These are phyloP conservation scores for Metschnikowia kunwiensis DNA, from an alignment of 805 yeast species.

Conservation along the genomic window DNA sequence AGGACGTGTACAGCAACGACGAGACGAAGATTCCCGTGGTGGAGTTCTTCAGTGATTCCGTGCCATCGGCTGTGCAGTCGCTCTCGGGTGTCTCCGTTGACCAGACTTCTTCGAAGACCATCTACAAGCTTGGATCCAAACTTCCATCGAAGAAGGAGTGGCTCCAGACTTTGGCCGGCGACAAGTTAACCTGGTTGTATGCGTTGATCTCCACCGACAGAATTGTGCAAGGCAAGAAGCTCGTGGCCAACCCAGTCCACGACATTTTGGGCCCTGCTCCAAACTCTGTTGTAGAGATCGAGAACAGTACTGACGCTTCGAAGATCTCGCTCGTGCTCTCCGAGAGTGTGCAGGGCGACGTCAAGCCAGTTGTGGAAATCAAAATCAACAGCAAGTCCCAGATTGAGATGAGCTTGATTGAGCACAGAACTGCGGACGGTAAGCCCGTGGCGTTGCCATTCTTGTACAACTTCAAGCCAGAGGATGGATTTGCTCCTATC, in stretches of 20 bases:
- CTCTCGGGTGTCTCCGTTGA: constrained; percentile 37
- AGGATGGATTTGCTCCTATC: constrained; percentile 94
- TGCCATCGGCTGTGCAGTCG: constrained; percentile 34
- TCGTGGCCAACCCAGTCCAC: constrained; percentile 73
- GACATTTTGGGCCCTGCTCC: constrained; percentile 74
- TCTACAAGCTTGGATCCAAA: constrained; percentile 38
- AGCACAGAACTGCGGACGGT: constrained; percentile 80
- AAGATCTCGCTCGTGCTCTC: constrained; percentile 61
- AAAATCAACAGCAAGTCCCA: constrained; percentile 46
- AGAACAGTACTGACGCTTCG: constrained; percentile 44
- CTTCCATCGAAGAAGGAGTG: constrained; percentile 47
- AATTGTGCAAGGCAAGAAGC: constrained; percentile 82
- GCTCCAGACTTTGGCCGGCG: constrained; percentile 82
- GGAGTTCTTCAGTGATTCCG: constrained; percentile 80
- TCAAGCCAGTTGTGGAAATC: constrained; percentile 63
- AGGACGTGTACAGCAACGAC: constrained; percentile 70
- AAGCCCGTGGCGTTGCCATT: constrained; percentile 72
- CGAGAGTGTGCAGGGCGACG: constrained; percentile 72
- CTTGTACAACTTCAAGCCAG: constrained; percentile 73
- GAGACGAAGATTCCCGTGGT: constrained; percentile 75
- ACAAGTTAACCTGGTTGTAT: constrained; percentile 78
- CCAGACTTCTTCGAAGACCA: constrained; percentile 26
- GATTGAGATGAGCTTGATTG: constrained; percentile 74
- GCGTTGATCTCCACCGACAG: constrained; percentile 79
- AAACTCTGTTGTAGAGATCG: constrained; percentile 58